Conservation (phyloP, 2,329 filamentous ascomycete species). For the Ophiostoma populinum region DNA sequence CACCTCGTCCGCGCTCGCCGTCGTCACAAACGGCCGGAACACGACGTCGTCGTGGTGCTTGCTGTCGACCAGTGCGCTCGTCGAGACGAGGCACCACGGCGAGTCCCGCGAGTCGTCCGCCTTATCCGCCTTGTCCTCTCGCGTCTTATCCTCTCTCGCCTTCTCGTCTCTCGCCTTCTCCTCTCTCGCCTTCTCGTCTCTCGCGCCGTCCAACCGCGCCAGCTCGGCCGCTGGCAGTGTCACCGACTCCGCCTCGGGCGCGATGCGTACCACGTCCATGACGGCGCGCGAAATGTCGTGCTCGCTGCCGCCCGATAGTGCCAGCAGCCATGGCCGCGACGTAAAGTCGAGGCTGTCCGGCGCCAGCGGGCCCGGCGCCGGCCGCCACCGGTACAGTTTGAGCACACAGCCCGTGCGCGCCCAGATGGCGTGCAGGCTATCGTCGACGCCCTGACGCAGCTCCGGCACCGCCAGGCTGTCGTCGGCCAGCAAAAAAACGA, state of each 20-base stretch:
- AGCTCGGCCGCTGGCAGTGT: not conserved
- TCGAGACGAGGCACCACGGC: constrained; percentile 7
- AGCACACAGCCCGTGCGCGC: constrained; percentile 14
- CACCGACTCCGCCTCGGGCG: constrained; percentile 6
- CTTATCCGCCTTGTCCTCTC: too few relatives aligned
- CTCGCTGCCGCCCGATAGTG: constrained; percentile 13
- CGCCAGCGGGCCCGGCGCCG: not conserved
- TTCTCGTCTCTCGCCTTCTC: not conserved
- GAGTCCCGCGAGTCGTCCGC: too few relatives aligned
- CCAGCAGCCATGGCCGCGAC: constrained; percentile 11
- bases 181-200: not conserved
- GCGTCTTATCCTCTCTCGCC: too few relatives aligned
- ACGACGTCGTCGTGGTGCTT: constrained; percentile 4
- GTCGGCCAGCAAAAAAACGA: constrained; percentile 14
- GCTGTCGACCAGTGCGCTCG: constrained; percentile 5
- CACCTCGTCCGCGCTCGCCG: constrained; percentile 21
- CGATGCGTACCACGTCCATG: constrained; percentile 8
- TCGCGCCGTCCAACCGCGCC: not conserved
- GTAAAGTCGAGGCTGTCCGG: not conserved
- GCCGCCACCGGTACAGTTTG: constrained; percentile 9
- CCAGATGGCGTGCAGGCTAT: constrained; percentile 16
- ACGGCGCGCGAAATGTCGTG: constrained; percentile 6
- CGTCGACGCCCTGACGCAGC: constrained; percentile 11
- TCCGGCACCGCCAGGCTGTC: constrained; percentile 8
- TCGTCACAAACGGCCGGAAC: constrained; percentile 9